These are phyloP conservation scores for Tagetes erecta DNA, from an alignment of 129 eudicot species.

Conservation along the genomic window DNA sequence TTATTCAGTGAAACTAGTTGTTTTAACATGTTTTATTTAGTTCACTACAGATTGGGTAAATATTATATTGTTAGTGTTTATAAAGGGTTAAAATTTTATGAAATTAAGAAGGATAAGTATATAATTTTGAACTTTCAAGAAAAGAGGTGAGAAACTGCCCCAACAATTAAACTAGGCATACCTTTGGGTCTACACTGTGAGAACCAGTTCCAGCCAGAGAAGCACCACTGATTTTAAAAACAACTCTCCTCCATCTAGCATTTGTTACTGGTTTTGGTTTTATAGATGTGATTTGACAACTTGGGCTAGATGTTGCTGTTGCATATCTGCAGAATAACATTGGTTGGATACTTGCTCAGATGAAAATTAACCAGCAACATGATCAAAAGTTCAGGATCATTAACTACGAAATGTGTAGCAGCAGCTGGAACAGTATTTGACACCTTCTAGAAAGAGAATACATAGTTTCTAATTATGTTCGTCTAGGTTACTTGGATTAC, in stretches of 20 bases:
- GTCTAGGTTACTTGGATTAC: background rate
- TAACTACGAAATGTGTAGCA: background rate
- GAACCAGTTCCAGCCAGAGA: constrained; percentile 74
- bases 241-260: constrained; percentile 92
- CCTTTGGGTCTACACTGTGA: constrained; percentile 86
- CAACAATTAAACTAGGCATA: constrained; percentile 21
- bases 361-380: background rate
- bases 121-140: background rate
- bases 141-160: background rate
- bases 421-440: background rate
- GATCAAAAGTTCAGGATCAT: background rate
- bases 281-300: constrained; percentile 45
- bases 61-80: background rate
- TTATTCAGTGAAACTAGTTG: background rate
- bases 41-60: background rate
- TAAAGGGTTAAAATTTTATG: background rate
- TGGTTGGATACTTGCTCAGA: constrained; percentile 8
- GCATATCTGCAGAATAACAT: constrained; percentile 55
- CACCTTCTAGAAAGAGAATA: background rate
- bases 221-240: constrained; percentile 92
- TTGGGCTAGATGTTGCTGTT: constrained; percentile 52
- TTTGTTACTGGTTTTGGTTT: constrained; percentile 63
- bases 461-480: background rate
- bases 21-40: background rate
- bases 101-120: background rate